A percentile compares a stretch with the other conserved stretches of the same genome.
Conservation (phyloP, 371 early-diverging fungal species). For the Batkoa obscura region DNA sequence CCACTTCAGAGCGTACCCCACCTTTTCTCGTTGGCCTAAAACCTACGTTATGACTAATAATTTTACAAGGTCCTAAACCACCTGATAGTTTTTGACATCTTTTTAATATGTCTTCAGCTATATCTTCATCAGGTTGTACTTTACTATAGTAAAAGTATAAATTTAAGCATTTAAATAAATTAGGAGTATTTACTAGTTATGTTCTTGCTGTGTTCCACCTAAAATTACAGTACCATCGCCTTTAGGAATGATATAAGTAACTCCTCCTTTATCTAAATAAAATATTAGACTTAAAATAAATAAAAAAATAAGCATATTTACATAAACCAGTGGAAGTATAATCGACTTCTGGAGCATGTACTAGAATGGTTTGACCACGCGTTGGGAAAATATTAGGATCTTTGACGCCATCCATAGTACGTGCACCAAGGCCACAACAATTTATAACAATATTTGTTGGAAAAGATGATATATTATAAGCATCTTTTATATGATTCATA, state of each 20-base stretch:
- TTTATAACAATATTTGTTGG: constrained; percentile 38
- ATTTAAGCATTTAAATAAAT: not conserved
- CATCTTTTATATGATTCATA: no score
- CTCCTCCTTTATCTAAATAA: constrained; percentile 12
- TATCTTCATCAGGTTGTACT: constrained; percentile 11
- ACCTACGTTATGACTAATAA: constrained; percentile 43
- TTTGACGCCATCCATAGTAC: constrained; percentile 39
- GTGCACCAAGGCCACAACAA: constrained; percentile 49
- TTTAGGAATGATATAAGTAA: constrained; percentile 61
- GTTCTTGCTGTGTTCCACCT: constrained; percentile 48
- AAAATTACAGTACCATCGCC: constrained; percentile 51
- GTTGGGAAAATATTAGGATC: constrained; percentile 43
- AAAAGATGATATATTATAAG: not conserved
- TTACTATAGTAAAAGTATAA: not conserved
- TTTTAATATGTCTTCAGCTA: constrained; percentile 22
- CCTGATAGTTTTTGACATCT: constrained; percentile 23
- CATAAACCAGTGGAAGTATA: not conserved
- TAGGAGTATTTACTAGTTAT: constrained; percentile 28
- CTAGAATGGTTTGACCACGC: constrained; percentile 51
- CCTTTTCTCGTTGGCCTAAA: constrained; percentile 48
- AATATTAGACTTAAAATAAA: not conserved
- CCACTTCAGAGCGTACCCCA: constrained; percentile 49
- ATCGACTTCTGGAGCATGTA: constrained; percentile 32
- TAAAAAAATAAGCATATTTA: not conserved
- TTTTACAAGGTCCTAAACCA: constrained; percentile 24